Base-by-base conservation (phyloP, 768 basidiomycete species). In the Termitomyces sp. region DNA sequence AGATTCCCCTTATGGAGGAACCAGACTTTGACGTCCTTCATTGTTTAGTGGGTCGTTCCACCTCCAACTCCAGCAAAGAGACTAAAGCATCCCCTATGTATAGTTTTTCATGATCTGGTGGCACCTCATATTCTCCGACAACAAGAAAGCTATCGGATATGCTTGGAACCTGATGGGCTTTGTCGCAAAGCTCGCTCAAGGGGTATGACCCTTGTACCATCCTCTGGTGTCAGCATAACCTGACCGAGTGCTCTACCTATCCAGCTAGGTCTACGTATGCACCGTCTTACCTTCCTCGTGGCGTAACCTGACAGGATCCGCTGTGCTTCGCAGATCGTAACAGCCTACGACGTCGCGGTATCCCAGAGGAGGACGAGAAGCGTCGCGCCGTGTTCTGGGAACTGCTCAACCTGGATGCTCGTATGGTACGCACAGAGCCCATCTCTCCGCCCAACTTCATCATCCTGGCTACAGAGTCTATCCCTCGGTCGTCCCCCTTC, bases 141-240 rank as follows among this genome's bases (percentile, higher is more conserved):
- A 88, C 67, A 86, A 82, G 59, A 85, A 86, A 60, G 86, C 85
- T 0, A 78, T 86, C 12, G 84, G 86, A 16, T 86, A 88, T 57
- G 86, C 87, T 17, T 90, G 87, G 87, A 86, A 86, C 56, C 72
- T 89, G 42, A 84, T 89, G 82, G 87, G 88, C 19, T 83, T 90
- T 54, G 80, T 86, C 9, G 83, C 83, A 31, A 89, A 89, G 67
- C 71, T 90, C 17, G 85, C 87, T 7, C 87, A 87, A 68, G 85
- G 83, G 60, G 87, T 89, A 66, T 70, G 87, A 44, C 51, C 54
- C 42, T 58, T 45, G 29, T 35, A n/a, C 46, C 46, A 55, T 55
- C 40, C 32, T 43, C 32, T 23, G 23, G 16, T 40, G 34, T 43
- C 37, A 57, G 53, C 57, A 59, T 46, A 61, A 61, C 38, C 54